These are phyloP conservation scores for Mucor plumbeus DNA, from an alignment of 371 early-diverging fungal species.

Conservation along the genomic window DNA sequence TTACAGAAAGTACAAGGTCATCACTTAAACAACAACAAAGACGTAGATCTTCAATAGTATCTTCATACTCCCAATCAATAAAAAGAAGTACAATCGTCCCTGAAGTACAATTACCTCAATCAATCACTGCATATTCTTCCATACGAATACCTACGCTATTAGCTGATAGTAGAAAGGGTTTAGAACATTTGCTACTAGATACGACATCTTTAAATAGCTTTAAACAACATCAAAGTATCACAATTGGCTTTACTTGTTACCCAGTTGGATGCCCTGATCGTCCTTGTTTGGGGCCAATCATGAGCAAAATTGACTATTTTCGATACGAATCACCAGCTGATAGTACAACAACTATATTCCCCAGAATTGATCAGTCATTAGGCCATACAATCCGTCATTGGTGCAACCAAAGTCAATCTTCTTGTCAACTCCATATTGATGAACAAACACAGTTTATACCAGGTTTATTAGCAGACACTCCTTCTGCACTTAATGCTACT, in stretches of 20 bases:
- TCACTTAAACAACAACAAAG: background rate
- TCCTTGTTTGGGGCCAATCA: slow-evolving; percentile 61
- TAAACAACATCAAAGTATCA: slow-evolving; percentile 62
- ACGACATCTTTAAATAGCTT: slow-evolving; percentile 59
- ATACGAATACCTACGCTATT: slow-evolving; percentile 30
- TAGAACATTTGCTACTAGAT: slow-evolving; percentile 63
- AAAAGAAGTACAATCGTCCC: slow-evolving; percentile 5
- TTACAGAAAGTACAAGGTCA: background rate
- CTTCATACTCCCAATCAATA: slow-evolving; percentile 6
- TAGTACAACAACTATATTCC: slow-evolving; percentile 24
- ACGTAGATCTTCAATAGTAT: slow-evolving; percentile 19
- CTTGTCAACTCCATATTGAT: slow-evolving; percentile 19
- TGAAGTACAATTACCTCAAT: slow-evolving; percentile 35
- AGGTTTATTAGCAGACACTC: background rate
- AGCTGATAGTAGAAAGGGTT: slow-evolving; percentile 59
- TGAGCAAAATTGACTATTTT: slow-evolving; percentile 63
- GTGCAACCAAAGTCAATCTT: slow-evolving; percentile 31
- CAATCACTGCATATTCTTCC: slow-evolving; percentile 42
- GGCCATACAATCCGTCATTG: slow-evolving; percentile 51
- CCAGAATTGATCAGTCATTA: slow-evolving; percentile 54
- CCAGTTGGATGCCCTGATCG: slow-evolving; percentile 57
- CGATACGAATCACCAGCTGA: slow-evolving; percentile 23
- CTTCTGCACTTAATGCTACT: background rate
- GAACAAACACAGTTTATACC: slow-evolving; percentile 21
- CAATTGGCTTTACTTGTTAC: slow-evolving; percentile 57